Conservation (phyloP, 106 monocot genomes). For the Apostasia shenzhenica region DNA sequence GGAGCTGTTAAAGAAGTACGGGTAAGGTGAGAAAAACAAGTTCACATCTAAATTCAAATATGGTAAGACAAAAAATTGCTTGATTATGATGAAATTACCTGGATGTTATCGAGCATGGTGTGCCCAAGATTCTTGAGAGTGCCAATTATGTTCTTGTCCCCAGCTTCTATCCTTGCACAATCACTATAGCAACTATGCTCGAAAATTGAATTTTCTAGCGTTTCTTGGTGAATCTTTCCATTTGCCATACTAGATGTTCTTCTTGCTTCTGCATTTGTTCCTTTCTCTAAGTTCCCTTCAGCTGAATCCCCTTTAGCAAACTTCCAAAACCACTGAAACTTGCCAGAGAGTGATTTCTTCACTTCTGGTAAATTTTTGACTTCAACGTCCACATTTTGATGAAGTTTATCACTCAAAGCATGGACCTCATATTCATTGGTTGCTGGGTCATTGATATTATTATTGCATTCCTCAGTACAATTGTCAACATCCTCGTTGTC, state of each 20-base stretch:
- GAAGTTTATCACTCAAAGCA: not conserved
- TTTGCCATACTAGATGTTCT: not conserved
- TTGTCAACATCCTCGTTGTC: slow-evolving; percentile 19
- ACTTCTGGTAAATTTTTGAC: not conserved
- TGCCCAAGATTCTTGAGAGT: slow-evolving; percentile 44
- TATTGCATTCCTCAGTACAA: slow-evolving; percentile 2
- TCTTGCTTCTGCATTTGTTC: slow-evolving; percentile 2
- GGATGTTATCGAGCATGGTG: slow-evolving; percentile 60
- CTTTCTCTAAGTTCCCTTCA: slow-evolving; percentile 23
- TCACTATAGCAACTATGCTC: slow-evolving; percentile 7
- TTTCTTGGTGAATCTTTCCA: slow-evolving; percentile 8
- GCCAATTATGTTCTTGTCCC: slow-evolving; percentile 24
- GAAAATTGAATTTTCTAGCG: not conserved
- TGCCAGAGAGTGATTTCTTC: slow-evolving; percentile 23
- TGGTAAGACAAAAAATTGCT: slow-evolving; percentile 3
- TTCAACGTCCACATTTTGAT: not conserved
- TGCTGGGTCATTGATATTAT: not conserved
- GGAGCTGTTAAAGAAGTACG: too few relatives aligned
- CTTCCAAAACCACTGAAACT: slow-evolving; percentile 50
- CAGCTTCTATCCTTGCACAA: slow-evolving; percentile 16
- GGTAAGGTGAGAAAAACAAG: not conserved
- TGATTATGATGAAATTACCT: slow-evolving; percentile 19
- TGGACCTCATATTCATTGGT: not conserved
- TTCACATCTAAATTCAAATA: not conserved
- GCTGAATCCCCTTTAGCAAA: slow-evolving; percentile 21